phyloP scores from a whole-genome alignment of 768 basidiomycete genomes.

The Coprinopsis sp. region DNA sequence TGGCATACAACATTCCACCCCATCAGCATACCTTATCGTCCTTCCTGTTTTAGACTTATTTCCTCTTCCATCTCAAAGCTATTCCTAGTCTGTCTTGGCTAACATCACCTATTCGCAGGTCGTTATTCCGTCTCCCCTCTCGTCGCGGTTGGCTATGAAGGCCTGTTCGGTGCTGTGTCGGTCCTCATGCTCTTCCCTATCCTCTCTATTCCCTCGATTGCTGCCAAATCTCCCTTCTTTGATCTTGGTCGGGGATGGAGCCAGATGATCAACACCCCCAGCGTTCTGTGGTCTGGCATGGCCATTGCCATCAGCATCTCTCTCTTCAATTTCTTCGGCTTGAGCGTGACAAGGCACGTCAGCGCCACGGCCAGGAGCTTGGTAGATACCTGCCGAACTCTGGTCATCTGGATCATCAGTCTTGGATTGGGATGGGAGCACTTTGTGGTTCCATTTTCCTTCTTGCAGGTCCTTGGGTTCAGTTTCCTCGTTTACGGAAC shows the following conservation, averaged over 20 bases:
- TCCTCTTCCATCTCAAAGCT: constrained; percentile 5
- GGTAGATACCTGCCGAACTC: constrained; percentile 92
- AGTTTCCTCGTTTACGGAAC: constrained; percentile 78
- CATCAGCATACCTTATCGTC: background rate
- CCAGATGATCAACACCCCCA: constrained; percentile 79
- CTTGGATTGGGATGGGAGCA: constrained; percentile 88
- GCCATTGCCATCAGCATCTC: constrained; percentile 75
- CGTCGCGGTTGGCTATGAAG: constrained; percentile 92
- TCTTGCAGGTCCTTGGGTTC: constrained; percentile 84
- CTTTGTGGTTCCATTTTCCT: constrained; percentile 73
- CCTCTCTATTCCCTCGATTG: constrained; percentile 64
- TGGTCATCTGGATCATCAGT: constrained; percentile 94
- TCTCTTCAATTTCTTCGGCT: constrained; percentile 84
- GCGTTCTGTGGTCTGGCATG: constrained; percentile 61
- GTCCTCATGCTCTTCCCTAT: constrained; percentile 78
- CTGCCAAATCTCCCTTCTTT: constrained; percentile 67
- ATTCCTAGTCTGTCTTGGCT: constrained; percentile 1
- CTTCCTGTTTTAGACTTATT: constrained; percentile 3
- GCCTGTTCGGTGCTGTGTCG: constrained; percentile 82
- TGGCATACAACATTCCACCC: background rate
- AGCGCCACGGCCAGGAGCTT: constrained; percentile 89
- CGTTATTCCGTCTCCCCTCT: constrained; percentile 84
- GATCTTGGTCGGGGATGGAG: constrained; percentile 86
- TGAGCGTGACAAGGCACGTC: constrained; percentile 89
- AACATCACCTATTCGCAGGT: constrained; percentile 24